Evolutionary conservation across 345 rosid species (phyloP).

Genomic region (Anacardium occidentale): DNA sequence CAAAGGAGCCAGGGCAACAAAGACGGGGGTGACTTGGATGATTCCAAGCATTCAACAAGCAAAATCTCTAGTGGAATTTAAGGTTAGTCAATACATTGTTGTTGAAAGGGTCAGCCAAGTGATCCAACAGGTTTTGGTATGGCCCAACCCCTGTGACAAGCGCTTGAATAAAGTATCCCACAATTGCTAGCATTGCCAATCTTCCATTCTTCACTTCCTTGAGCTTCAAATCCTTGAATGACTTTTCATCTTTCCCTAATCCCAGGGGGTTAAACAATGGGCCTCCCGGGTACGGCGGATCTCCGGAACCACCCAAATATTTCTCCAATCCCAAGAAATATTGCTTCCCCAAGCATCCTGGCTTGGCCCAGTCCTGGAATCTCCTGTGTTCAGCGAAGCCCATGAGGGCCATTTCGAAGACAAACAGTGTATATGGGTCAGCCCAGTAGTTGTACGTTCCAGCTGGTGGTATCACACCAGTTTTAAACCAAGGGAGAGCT

Average conservation of each 20-base stretch:
- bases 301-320: conserved; percentile 74
- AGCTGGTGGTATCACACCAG: conserved; percentile 96
- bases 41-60: conserved; percentile 12
- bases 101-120: conserved; percentile 90
- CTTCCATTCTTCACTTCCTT: conserved; percentile 96
- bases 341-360: conserved; percentile 90
- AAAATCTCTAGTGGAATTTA: conserved; percentile 69
- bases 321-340: conserved; percentile 92
- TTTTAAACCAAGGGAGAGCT: conserved; percentile 93
- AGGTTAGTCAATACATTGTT: conserved; percentile 93
- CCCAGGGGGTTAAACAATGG: conserved; percentile 95
- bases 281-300: conserved; percentile 91
- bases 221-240: conserved; percentile 81
- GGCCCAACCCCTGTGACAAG: conserved; percentile 93
- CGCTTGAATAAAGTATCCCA: conserved; percentile 77
- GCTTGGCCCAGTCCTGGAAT: conserved; percentile 87
- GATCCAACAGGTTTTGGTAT: conserved; percentile 92
- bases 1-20: conserved; percentile 15
- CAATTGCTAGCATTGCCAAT: conserved; percentile 83
- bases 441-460: conserved; percentile 98
- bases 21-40: not conserved
- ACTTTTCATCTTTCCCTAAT: conserved; percentile 84
- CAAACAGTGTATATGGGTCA: conserved; percentile 81
- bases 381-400: conserved; percentile 98
- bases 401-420: conserved; percentile 91